A percentile compares a stretch with the other conserved stretches of the same genome.
Evolutionary conservation across 495 filamentous ascomycete species (phyloP).

Genomic region (Neurospora tetrasperma): DNA sequence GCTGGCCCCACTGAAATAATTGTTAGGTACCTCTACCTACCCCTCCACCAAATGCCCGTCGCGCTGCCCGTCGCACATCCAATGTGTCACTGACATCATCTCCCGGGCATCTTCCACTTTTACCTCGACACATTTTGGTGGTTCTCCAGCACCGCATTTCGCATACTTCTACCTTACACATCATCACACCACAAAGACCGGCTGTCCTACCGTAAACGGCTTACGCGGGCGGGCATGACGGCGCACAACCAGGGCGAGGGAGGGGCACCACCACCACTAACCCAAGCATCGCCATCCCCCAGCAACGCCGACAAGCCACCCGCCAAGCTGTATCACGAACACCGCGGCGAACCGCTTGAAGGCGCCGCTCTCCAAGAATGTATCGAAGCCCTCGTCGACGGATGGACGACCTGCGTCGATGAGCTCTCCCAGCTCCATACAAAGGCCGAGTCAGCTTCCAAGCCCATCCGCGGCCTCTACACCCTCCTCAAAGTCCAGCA

Average conservation of each 20-base stretch:
- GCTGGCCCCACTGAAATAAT: background rate
- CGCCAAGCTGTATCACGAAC: background rate
- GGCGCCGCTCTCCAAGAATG: conserved; percentile 2
- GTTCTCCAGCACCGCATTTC: background rate
- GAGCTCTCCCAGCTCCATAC: conserved; percentile 18
- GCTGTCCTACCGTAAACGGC: background rate
- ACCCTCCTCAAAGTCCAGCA: conserved; percentile 21
- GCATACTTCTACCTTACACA: background rate
- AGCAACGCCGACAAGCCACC: background rate
- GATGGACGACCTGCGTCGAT: conserved; percentile 18
- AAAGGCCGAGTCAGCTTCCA: conserved; percentile 4
- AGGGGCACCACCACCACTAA: background rate
- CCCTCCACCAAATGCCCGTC: background rate
- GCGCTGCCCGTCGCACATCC: background rate
- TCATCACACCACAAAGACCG: background rate
- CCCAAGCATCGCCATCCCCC: background rate
- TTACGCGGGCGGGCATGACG: background rate
- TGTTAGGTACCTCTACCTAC: background rate
- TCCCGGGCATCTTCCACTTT: background rate
- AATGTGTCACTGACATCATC: background rate
- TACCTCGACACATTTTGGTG: background rate
- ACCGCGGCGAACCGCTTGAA: conserved; percentile 3
- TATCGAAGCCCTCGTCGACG: conserved; percentile 12
- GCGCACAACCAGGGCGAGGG: background rate
- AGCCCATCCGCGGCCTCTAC: conserved; percentile 14